Evolutionary conservation across 305 asterid genomes (phyloP).

Genomic region (Fraxinus ornus): DNA sequence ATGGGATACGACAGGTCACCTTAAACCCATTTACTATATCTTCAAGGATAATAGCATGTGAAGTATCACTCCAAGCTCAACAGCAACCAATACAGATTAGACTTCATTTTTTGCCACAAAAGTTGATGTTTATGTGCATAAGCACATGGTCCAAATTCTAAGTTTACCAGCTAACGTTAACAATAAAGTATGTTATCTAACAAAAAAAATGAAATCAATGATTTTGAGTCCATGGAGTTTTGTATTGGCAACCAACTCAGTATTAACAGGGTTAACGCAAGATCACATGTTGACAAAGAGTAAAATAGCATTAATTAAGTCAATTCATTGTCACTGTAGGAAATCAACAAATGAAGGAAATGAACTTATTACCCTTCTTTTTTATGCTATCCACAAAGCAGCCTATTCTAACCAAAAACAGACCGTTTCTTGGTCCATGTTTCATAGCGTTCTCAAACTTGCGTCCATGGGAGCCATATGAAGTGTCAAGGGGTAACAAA

Average conservation of each 20-base stretch:
- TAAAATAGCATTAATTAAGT: neutral
- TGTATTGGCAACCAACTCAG: neutral
- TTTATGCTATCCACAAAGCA: slow-evolving; percentile 94
- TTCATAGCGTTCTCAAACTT: slow-evolving; percentile 86
- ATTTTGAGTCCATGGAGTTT: neutral
- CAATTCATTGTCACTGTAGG: neutral
- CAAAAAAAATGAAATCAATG: neutral
- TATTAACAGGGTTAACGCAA: neutral
- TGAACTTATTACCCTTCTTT: slow-evolving; percentile 58
- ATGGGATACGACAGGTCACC: neutral
- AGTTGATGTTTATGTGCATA: neutral
- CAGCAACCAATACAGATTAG: neutral
- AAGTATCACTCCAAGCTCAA: neutral
- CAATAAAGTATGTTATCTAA: neutral
- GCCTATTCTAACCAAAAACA: slow-evolving; percentile 70
- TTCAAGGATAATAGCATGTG: neutral
- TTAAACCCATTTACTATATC: neutral
- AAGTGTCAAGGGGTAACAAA: slow-evolving; percentile 50
- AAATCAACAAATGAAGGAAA: slow-evolving; percentile 17
- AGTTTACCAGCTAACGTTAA: neutral
- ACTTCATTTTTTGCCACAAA: neutral
- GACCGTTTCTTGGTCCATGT: slow-evolving; percentile 75
- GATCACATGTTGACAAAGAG: neutral
- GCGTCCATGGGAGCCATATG: slow-evolving; percentile 66
- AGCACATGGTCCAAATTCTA: neutral